Conservation (phyloP, 805 yeast genomes). For the Yamadazyma phyllophila region DNA sequence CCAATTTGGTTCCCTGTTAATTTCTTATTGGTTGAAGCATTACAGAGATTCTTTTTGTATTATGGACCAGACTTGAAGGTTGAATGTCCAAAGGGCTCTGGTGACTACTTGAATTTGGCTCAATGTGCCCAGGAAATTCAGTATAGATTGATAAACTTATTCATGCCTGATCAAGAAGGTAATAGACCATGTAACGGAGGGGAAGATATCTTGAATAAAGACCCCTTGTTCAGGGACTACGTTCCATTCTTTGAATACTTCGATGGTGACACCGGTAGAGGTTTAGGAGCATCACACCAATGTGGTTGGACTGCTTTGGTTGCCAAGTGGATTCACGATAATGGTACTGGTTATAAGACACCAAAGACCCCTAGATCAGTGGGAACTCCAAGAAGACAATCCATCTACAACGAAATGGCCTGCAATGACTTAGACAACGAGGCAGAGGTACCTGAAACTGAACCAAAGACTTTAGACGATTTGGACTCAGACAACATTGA, state of each 20-base stretch:
- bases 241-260: constrained; percentile 84
- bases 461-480: constrained; percentile 12
- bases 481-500: constrained; percentile 31
- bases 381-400: constrained; percentile 29
- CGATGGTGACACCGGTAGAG: constrained; percentile 93
- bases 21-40: constrained; percentile 78
- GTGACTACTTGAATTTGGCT: constrained; percentile 71
- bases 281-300: constrained; percentile 90
- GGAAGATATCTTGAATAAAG: constrained; percentile 49
- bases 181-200: constrained; percentile 80
- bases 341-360: constrained; percentile 65
- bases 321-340: constrained; percentile 88
- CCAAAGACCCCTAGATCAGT: constrained; percentile 40
- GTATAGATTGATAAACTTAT: constrained; percentile 77
- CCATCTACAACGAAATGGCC: constrained; percentile 22
- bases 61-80: constrained; percentile 84
- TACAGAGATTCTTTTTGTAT: constrained; percentile 83
- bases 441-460: not conserved
- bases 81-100: constrained; percentile 86
- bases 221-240: constrained; percentile 69
- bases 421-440: constrained; percentile 13
- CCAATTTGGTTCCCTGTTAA: constrained; percentile 97
- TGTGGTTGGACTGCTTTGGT: constrained; percentile 96
- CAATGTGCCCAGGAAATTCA: constrained; percentile 89
- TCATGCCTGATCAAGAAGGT: constrained; percentile 63